These are phyloP conservation scores for Sideroxylon spinosum DNA, from an alignment of 179 eudicot genomes.

Conservation along the genomic window DNA sequence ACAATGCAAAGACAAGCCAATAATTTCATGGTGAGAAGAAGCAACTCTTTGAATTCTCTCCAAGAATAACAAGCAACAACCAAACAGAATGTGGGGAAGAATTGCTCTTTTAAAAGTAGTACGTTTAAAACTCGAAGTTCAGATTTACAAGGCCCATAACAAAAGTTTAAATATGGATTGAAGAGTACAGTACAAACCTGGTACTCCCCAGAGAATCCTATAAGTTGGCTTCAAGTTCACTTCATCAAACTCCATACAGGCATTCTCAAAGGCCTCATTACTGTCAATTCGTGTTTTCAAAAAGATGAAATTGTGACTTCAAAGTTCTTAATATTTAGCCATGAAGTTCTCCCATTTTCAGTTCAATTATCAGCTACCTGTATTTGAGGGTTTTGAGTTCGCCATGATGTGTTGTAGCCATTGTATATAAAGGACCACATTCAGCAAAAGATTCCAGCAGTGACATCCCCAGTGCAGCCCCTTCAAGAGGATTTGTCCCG, in stretches of 20 bases:
- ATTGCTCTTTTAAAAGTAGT: background rate
- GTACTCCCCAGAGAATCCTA: constrained; percentile 92
- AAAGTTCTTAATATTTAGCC: constrained; percentile 4
- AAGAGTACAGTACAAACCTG: constrained; percentile 48
- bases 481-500: constrained; percentile 95
- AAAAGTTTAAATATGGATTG: background rate
- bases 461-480: constrained; percentile 98
- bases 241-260: constrained; percentile 97
- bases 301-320: constrained; percentile 12
- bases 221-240: constrained; percentile 93
- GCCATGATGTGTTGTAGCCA: constrained; percentile 94
- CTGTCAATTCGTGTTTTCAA: constrained; percentile 35
- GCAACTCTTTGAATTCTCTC: background rate
- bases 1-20: background rate
- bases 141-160: background rate
- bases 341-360: background rate
- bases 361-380: constrained; percentile 42
- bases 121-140: background rate
- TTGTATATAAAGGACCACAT: constrained; percentile 67
- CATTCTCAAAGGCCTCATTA: constrained; percentile 84
- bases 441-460: constrained; percentile 86
- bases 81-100: background rate
- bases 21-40: background rate
- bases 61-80: background rate
- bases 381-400: constrained; percentile 96